A percentile compares a stretch with the other conserved stretches of the same genome.
phyloP scores from a whole-genome alignment of 805 yeast genomes.

The Huiozyma sinensis region DNA sequence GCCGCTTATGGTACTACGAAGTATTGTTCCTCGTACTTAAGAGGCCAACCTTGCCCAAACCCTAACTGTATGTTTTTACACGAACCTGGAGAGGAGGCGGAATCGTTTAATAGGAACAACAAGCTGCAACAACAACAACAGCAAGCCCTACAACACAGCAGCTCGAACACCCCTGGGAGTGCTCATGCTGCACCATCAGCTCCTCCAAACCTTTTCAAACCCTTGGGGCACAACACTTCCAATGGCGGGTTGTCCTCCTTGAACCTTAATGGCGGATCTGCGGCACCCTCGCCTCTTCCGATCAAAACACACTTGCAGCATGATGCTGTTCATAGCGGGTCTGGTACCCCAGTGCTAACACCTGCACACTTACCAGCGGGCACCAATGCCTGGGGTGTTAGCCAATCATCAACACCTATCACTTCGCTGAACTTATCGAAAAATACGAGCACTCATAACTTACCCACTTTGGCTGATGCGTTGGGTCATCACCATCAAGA shows the following conservation, averaged over 20 bases:
- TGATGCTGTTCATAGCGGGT: constrained; percentile 7
- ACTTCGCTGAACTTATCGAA: constrained; percentile 17
- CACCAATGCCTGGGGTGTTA: constrained; percentile 28
- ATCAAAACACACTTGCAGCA: constrained; percentile 20
- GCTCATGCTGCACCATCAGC: background rate
- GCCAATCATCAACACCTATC: constrained; percentile 23
- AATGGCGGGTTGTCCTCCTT: constrained; percentile 3
- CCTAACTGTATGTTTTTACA: constrained; percentile 98
- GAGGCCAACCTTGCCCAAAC: constrained; percentile 95
- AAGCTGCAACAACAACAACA: constrained; percentile 27
- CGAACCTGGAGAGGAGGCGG: constrained; percentile 99
- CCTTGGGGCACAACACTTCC: constrained; percentile 6
- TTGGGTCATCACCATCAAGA: constrained; percentile 3
- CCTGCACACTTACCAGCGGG: constrained; percentile 27
- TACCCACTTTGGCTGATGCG: constrained; percentile 23
- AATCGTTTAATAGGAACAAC: constrained; percentile 67
- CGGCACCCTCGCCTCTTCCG: constrained; percentile 23
- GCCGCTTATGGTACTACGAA: constrained; percentile 99
- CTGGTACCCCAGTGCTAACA: constrained; percentile 19
- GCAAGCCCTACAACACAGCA: constrained; percentile 18
- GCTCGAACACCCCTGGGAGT: background rate
- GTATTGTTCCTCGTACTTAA: constrained; percentile 89
- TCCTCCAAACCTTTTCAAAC: constrained; percentile 1
- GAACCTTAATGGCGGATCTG: background rate
- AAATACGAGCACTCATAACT: constrained; percentile 11